Percentiles rank a stretch among this genome's conserved stretches.
phyloP scores from a whole-genome alignment of 495 filamentous ascomycete species.

The Rhypophila decipiens region DNA sequence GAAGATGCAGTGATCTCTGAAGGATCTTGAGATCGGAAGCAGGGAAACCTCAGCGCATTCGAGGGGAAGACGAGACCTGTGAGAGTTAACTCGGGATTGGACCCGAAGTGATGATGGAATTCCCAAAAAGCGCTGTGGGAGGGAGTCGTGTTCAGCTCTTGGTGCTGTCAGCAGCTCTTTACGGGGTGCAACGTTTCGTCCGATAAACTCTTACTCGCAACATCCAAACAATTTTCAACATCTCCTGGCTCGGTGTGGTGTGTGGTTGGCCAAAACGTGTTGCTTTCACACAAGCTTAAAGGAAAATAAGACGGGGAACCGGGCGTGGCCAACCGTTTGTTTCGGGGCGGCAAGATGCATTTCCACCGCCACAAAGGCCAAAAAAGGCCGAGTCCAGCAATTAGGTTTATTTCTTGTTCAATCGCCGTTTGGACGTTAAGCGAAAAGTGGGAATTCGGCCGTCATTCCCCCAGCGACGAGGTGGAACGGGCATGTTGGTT shows the following conservation, averaged over 20 bases:
- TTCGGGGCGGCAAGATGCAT: slow-evolving; percentile 22
- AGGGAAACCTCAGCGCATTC: background rate
- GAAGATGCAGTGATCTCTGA: background rate
- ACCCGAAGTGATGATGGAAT: too few species aligned
- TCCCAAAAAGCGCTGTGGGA: background rate
- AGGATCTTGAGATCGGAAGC: background rate
- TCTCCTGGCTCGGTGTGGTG: background rate
- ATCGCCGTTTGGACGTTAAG: too few species aligned
- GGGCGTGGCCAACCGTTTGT: slow-evolving; percentile 23
- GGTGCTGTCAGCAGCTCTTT: background rate
- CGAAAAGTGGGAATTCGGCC: too few species aligned
- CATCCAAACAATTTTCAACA: background rate
- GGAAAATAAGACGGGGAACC: slow-evolving; percentile 9
- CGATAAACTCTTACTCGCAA: background rate
- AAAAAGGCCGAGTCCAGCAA: too few species aligned
- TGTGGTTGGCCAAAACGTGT: slow-evolving; percentile 10
- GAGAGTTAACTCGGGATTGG: background rate
- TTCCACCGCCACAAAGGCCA: slow-evolving; percentile 18
- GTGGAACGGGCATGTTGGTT: too few species aligned
- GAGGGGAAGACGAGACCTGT: background rate
- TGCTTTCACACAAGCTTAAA: background rate
- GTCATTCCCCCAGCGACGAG: too few species aligned
- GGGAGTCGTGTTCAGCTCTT: background rate
- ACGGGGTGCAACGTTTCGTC: slow-evolving; percentile 6
- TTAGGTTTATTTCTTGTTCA: too few species aligned